Evolutionary conservation across 495 filamentous ascomycete genomes (phyloP), one percentile per base, ranked within the genome.

Genomic region (Sabuloglossum arenarium): DNA sequence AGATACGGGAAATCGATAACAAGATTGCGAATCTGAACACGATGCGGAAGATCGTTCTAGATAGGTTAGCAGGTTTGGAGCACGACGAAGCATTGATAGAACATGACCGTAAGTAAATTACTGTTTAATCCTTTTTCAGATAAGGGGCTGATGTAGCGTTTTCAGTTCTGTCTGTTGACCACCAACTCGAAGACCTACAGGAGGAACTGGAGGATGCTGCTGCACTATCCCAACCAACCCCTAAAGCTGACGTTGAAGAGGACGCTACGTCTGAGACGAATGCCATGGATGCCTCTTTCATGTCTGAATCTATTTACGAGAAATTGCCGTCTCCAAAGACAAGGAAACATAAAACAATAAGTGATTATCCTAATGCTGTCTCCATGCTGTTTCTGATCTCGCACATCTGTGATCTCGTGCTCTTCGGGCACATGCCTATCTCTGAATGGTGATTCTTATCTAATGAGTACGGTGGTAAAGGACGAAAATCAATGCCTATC

Each of bases 261-360:
- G 72, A 73, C 6, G 70, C 71, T 50, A 67, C 71, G 12, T 69
- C 75, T 29, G 79, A 80, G 27, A 72, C 77, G 57, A 70, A 68
- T 55, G 77, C 68, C 57, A 77, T 67, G 76, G 79, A 76, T 61
- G 75, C 71, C 14, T 78, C 79, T 0, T 99, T 97, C 71, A 97
- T 97, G 93, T 96, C 91, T 1, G 88, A 95, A 64, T 94, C 88
- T 8, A 86, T 99, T 59, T 99, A 96, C 63, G 82, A 90, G 63
- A 97, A 96, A 66, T 68, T 97, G 16, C 86, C 88, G 0, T 77
- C 79, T 12, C 69, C 76, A 28, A 80, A 76, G 56, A 68, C 76
- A 29, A 77, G 80, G 66, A 80, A 81, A 60, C 81, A 80, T 45
- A 80, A 81, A 58, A 79, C 77, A 27, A 78, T 76, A 61, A 72